Percentiles rank a stretch among this genome's conserved stretches.
phyloP scores from a whole-genome alignment of 2,329 filamentous ascomycete species.

The Drechslerella dactyloides region DNA sequence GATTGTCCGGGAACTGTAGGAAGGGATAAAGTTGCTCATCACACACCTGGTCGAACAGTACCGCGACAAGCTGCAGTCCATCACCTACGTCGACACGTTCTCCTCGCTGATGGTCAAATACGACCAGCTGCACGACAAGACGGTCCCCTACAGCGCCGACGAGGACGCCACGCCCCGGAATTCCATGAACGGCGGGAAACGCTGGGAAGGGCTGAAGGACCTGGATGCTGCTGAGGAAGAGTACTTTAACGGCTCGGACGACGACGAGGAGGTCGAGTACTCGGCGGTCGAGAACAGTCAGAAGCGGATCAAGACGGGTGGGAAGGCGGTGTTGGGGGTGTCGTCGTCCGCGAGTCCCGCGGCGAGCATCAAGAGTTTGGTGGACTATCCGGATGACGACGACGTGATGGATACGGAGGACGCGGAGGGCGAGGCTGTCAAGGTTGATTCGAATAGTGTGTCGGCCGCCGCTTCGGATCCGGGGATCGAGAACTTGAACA shows the following conservation, averaged over 20 bases:
- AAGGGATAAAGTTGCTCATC: conserved; percentile 79
- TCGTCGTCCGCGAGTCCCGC: conserved; percentile 68
- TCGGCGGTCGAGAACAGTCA: conserved; percentile 58
- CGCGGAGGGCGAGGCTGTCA: conserved; percentile 56
- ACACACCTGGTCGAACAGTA: conserved; percentile 84
- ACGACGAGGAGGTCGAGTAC: conserved; percentile 69
- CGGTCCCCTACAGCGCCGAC: conserved; percentile 67
- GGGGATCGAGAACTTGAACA: conserved; percentile 43
- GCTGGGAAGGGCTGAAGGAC: conserved; percentile 77
- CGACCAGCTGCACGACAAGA: conserved; percentile 76
- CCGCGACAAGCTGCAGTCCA: conserved; percentile 74
- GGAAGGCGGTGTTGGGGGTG: conserved; percentile 56
- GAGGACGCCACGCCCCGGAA: conserved; percentile 58
- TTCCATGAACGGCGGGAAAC: conserved; percentile 65
- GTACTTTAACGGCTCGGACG: conserved; percentile 90
- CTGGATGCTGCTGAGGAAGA: conserved; percentile 86
- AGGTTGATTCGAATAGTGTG: conserved; percentile 55
- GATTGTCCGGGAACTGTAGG: conserved; percentile 60
- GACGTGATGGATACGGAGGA: conserved; percentile 69
- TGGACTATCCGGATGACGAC: conserved; percentile 92
- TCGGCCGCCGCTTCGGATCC: conserved; percentile 22
- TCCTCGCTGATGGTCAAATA: conserved; percentile 75
- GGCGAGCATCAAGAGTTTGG: conserved; percentile 72
- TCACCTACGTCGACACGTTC: conserved; percentile 87
- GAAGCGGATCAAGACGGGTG: conserved; percentile 53